Evolutionary conservation across 2,329 filamentous ascomycete genomes (phyloP), one percentile per base, ranked within the genome.

Genomic region (Diaporthe sp.): DNA sequence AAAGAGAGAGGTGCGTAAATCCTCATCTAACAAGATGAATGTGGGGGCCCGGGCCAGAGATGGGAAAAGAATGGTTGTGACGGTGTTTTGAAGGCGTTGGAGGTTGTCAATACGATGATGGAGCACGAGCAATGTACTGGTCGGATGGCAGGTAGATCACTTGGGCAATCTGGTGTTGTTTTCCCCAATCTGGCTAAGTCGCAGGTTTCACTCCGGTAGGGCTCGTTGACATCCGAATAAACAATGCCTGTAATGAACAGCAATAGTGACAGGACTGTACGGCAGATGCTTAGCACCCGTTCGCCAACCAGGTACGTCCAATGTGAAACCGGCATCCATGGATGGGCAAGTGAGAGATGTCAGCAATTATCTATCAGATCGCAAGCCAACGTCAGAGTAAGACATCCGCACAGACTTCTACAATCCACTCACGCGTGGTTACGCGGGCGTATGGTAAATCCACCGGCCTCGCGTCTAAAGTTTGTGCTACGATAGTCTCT

Each of bases 1-100:
- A 53, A 28, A 37, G 65, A 51, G 63, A 53, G 65, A 68, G 47
- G 28, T 68, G 65, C 65, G 22, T 10, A 25, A 55, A 28, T 68
- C 8, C 34, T 68, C 28, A 68, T 68, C 31, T 53, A 28, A 53
- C 47, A 37, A 28, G 3, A 25, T 44, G 39, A 25, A 47, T 47
- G 47, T 39, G 47, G 47, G n/a, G n/a, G 8, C 15, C 47, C 47
- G 65, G n/a, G 34, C 31, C 44, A 25, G 47, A 28, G 22, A 28
- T 20, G 10, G 17, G 47, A 20, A 4, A 53, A 13, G 4, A 2
- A 39, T 39, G 47, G 42, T 53, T 39, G 31, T 68, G 47, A 68
- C 17, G 2, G n/a, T 53, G 65, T 68, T 68, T 68, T 55, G 34
- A 28, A 37, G 47, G 4, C 12, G 65, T 68, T 53, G 31, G 65